Base-by-base conservation (phyloP, 352 stramenopile species). In the Phytophthora boehmeriae region DNA sequence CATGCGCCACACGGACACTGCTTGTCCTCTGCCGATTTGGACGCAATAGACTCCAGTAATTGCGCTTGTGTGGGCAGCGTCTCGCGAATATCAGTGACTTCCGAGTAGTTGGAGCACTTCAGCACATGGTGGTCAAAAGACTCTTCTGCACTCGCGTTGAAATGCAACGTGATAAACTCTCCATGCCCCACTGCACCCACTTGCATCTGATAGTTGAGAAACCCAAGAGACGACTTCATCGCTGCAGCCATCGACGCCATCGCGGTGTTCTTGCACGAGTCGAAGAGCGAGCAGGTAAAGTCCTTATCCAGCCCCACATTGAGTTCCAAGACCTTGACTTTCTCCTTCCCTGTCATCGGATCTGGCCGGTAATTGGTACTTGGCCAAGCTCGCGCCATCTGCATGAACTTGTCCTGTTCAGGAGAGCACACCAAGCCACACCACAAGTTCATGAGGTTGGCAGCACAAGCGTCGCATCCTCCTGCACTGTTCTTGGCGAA, bases 121-220 rank as follows among this genome's bases (percentile, higher is more conserved):
- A 90, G 62, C 11, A 92, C 75, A 25, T 86, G 59, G 42, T 89
- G 74, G 42, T 74, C 54, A 50, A 90, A 89, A 13, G 76, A 72
- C 30, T 63, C 61, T 39, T 70, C 64, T 23, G 72, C 75, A 4
- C 51, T 72, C 14, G 53, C 65, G 57, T 81, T 77, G 44, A 97
- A 97, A 5, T 76, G 63, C 45, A 96, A 61, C 19, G 83, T 82
- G 62, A 97, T 85, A 61, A 83, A 97, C 62, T 97, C 80, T n/a
- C 89, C 89, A 60, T 97, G 89, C 30, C 88, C 85, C 27, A 97
- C 76, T 5, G 88, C 88, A 5, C 88, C 89, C 3, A 88, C 93
- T 68, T 97, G 89, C 68, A 90, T 83, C 64, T 97, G 89, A 61
- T 93, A 97, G 59, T 94, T 95, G 22, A 97, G 72, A 48, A 97